Percentiles rank a stretch among this genome's conserved stretches.
Conservation (phyloP, 163 green algal species). For the Prototheca wickerhamii region DNA sequence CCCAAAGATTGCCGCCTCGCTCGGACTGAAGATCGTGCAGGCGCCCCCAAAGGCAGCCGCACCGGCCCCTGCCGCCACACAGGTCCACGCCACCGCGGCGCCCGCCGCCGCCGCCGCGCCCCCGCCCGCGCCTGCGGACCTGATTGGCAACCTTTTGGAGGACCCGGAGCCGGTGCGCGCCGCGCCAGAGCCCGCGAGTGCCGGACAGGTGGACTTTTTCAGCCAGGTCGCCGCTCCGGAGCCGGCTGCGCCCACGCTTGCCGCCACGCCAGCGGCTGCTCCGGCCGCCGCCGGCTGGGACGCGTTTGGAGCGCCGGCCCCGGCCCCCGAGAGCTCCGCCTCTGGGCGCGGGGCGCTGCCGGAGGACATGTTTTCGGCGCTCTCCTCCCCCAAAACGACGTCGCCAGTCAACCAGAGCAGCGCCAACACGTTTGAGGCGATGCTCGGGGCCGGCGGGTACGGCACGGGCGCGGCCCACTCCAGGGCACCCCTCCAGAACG, state of each 20-base stretch:
- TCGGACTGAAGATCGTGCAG: conserved; percentile 28
- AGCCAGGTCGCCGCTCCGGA: too few species aligned
- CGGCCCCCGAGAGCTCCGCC: neutral
- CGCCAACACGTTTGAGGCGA: neutral
- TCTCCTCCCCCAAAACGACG: conserved; percentile 5
- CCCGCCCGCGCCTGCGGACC: conserved; percentile 8
- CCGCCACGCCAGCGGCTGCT: conserved; percentile 15
- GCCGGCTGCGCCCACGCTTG: too few species aligned
- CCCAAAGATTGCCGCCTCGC: conserved; percentile 60
- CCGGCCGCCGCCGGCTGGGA: conserved; percentile 14
- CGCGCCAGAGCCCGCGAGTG: too few species aligned
- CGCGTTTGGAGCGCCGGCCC: conserved; percentile 20
- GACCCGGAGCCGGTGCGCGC: conserved; percentile 37
- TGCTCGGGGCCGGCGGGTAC: neutral
- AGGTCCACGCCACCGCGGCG: neutral
- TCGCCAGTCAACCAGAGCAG: neutral
- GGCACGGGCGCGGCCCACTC: neutral
- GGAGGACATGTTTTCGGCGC: conserved; percentile 29
- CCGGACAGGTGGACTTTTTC: too few species aligned
- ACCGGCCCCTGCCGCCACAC: conserved; percentile 1
- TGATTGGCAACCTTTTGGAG: conserved; percentile 36
- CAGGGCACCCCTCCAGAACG: too few species aligned
- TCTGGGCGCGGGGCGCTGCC: conserved; percentile 7
- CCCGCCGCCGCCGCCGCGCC: neutral
- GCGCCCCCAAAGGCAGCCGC: neutral